A percentile compares a stretch with the other conserved stretches of the same genome.
Conservation (phyloP, 2,329 filamentous ascomycete genomes). For the Colletotrichum sidae region DNA sequence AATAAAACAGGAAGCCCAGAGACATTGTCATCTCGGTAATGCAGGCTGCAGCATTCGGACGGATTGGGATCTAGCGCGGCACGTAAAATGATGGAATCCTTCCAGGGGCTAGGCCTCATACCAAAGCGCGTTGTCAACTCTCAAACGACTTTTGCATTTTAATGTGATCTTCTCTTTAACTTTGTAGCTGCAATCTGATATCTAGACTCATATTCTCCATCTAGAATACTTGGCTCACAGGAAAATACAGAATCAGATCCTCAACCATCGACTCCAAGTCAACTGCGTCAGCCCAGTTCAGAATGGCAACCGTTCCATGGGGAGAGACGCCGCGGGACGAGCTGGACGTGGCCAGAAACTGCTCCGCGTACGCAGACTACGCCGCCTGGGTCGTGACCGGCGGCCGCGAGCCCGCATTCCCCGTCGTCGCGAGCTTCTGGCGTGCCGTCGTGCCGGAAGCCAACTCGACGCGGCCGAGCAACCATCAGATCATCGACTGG, state of each 20-base stretch:
- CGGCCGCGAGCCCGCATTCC: conserved; percentile 19
- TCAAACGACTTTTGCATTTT: too few species aligned
- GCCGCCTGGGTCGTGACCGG: conserved; percentile 25
- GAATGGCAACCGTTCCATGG: conserved; percentile 17
- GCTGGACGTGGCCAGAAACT: conserved; percentile 15
- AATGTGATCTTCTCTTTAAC: too few species aligned
- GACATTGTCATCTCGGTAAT: conserved; percentile 1
- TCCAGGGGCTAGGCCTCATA: conserved; percentile 4
- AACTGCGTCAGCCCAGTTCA: neutral
- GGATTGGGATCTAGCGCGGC: conserved; percentile 7
- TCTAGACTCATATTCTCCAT: too few species aligned
- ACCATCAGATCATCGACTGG: conserved; percentile 21
- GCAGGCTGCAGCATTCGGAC: neutral
- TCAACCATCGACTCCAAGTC: neutral
- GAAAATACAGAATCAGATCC: too few species aligned
- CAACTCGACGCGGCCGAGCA: neutral
- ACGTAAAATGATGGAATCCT: conserved; percentile 9
- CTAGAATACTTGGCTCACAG: accelerated
- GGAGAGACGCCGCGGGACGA: conserved; percentile 10
- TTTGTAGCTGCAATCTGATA: too few species aligned
- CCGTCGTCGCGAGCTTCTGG: conserved; percentile 26
- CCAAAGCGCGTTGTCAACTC: too few species aligned
- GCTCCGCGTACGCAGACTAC: conserved; percentile 24
- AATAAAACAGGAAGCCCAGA: too few species aligned
- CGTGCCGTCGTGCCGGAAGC: conserved; percentile 3